A percentile compares a stretch with the other conserved stretches of the same genome.
phyloP scores from a whole-genome alignment of 1,284 basidiomycete genomes.

The Malassezia caprae region DNA sequence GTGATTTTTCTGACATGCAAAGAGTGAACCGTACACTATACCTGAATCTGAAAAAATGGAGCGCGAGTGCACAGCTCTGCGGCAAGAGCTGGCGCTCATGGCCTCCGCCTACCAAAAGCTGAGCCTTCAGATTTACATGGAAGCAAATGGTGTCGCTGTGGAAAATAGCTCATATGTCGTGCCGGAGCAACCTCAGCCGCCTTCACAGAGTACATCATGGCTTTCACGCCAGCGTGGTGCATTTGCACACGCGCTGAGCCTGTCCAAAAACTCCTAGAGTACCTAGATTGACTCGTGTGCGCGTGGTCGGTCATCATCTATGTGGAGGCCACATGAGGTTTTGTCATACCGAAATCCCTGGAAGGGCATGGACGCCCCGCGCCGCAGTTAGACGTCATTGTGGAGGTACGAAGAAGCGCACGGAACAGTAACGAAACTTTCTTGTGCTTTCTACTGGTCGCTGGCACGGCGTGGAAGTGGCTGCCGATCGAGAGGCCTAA shows the following conservation, averaged over 20 bases:
- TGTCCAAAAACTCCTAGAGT: not conserved
- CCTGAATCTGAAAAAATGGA: not conserved
- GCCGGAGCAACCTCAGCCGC: not conserved
- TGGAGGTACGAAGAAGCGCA: slow-evolving; percentile 11
- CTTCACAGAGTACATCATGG: slow-evolving; percentile 2
- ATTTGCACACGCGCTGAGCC: slow-evolving; percentile 3
- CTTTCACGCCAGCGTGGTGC: slow-evolving; percentile 12
- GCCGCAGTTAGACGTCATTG: not conserved
- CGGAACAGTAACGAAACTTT: slow-evolving; percentile 15
- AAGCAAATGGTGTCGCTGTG: not conserved
- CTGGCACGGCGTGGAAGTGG: not conserved
- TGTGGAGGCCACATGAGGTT: not conserved
- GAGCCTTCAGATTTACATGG: slow-evolving; percentile 5
- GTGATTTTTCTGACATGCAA: not conserved
- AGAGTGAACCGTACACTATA: no score
- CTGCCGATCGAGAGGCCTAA: not conserved
- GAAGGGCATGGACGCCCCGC: not conserved
- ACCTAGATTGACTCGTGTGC: not conserved
- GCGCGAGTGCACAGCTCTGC: slow-evolving; percentile 14
- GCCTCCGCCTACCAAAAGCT: slow-evolving; percentile 14
- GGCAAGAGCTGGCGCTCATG: slow-evolving; percentile 13
- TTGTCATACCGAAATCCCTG: slow-evolving; percentile 4
- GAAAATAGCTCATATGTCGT: not conserved
- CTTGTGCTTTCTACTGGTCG: slow-evolving; percentile 16
- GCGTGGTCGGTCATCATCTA: not conserved